A percentile compares a stretch with the other conserved stretches of the same genome.
phyloP scores from a whole-genome alignment of 352 stramenopile genomes.

The Phytophthora chlamydospora region DNA sequence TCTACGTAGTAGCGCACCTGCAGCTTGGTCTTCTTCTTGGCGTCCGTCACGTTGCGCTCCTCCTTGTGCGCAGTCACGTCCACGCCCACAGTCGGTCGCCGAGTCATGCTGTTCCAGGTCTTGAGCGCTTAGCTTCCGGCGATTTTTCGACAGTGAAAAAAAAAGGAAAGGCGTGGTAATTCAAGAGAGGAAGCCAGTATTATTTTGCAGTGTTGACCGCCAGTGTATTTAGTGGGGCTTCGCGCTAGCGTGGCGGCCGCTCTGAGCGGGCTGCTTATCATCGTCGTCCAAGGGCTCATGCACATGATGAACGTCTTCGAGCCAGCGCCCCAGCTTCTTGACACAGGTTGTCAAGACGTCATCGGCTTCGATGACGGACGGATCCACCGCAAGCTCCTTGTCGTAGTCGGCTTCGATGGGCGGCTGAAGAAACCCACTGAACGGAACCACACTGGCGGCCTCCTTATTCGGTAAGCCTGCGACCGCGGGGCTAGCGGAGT shows the following conservation, averaged over 20 bases:
- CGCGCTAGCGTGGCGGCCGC: too few species aligned
- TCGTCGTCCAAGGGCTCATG: constrained; percentile 42
- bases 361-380: constrained; percentile 51
- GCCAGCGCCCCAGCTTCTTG: constrained; percentile 57
- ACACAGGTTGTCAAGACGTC: constrained; percentile 67
- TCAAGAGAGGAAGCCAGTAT: too few species aligned
- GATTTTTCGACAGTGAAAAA: constrained; percentile 11
- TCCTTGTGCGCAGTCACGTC: constrained; percentile 76
- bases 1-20: constrained; percentile 80
- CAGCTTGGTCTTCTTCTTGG: constrained; percentile 48
- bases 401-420: constrained; percentile 41
- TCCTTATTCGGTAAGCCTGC: constrained; percentile 1
- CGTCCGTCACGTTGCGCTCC: constrained; percentile 55
- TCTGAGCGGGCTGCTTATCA: constrained; percentile 16
- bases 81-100: constrained; percentile 41
- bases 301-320: constrained; percentile 56
- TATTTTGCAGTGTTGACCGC: not conserved
- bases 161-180: too few species aligned
- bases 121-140: constrained; percentile 7
- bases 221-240: not conserved
- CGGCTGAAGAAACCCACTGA: constrained; percentile 69
- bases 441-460: constrained; percentile 24
- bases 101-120: constrained; percentile 19
- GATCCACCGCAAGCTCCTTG: constrained; percentile 39
- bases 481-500: not conserved